phyloP scores from a whole-genome alignment of 805 yeast species.

The Sugiyamaella qingdaonensis region DNA sequence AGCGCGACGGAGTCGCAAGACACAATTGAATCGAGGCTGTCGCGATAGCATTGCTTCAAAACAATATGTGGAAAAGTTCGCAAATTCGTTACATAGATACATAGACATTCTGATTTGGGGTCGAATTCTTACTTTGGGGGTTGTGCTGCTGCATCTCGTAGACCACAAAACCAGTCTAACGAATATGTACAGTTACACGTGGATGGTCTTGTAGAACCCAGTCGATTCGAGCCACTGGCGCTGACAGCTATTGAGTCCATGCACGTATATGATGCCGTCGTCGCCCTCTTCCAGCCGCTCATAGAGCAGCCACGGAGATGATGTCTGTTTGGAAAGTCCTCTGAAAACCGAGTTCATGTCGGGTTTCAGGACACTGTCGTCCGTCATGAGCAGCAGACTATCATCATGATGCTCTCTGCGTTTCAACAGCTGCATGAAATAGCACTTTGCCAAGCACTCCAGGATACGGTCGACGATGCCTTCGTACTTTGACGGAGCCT shows the following conservation, averaged over 20 bases:
- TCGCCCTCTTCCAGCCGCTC: conserved; percentile 8
- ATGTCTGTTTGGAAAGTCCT: neutral
- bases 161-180: neutral
- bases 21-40: too few relatives aligned
- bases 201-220: conserved; percentile 5
- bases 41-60: too few relatives aligned
- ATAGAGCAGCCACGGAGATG: conserved; percentile 17
- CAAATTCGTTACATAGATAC: too few relatives aligned
- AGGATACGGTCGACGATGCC: conserved; percentile 3
- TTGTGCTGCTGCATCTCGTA: too few relatives aligned
- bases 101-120: too few relatives aligned
- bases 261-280: conserved; percentile 13
- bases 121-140: too few relatives aligned
- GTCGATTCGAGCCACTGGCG: neutral
- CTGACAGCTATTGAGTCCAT: conserved; percentile 8
- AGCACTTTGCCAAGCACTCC: conserved; percentile 14
- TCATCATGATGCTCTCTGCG: conserved; percentile 3
- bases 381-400: neutral
- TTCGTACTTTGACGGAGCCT: neutral
- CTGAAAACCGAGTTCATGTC: conserved; percentile 6
- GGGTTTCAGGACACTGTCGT: neutral
- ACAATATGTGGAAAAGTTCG: too few relatives aligned
- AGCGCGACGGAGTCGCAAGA: too few relatives aligned
- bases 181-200: neutral
- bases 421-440: conserved; percentile 19